A percentile compares a stretch with the other conserved stretches of the same genome.
phyloP scores from a whole-genome alignment of 495 filamentous ascomycete genomes.

The Peziza echinospora region DNA sequence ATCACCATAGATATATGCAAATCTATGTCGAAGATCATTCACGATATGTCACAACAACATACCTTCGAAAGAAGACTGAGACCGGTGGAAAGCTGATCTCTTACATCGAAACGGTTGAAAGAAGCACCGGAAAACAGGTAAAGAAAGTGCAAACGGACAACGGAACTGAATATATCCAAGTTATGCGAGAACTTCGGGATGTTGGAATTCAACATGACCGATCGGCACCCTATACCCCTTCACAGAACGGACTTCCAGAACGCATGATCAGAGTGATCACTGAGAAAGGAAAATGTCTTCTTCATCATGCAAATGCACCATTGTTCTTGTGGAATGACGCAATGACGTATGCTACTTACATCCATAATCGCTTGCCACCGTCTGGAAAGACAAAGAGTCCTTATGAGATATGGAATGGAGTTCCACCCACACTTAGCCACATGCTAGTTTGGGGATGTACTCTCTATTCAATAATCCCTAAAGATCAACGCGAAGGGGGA shows the following conservation, averaged over 20 bases:
- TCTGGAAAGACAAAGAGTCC: neutral
- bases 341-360: neutral
- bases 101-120: neutral
- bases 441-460: too few relatives aligned
- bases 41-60: neutral
- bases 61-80: neutral
- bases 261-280: neutral
- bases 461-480: neutral
- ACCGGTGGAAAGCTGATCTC: neutral
- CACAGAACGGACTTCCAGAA: neutral
- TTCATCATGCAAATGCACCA: neutral
- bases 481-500: neutral
- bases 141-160: neutral
- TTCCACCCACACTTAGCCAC: neutral
- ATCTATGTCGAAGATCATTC: neutral
- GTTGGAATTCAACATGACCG: neutral
- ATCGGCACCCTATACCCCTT: neutral
- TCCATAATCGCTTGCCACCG: neutral
- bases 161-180: neutral
- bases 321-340: neutral
- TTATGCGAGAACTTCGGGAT: neutral
- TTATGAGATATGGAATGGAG: neutral
- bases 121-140: neutral
- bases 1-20: neutral
- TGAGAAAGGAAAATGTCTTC: neutral